Conservation (phyloP, 352 stramenopile species). For the Phytophthora multivora region DNA sequence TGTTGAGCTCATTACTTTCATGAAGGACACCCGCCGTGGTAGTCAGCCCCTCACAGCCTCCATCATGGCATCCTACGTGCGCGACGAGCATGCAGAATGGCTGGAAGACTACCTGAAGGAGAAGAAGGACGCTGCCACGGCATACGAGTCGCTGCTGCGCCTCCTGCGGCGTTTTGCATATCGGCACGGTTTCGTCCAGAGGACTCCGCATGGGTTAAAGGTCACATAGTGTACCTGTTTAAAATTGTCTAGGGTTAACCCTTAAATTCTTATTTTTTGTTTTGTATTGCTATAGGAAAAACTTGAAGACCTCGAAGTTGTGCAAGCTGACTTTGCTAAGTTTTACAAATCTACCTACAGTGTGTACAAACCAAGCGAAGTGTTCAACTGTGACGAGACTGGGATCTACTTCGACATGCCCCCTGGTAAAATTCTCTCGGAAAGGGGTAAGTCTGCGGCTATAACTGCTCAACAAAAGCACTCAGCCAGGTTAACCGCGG, state of each 20-base stretch:
- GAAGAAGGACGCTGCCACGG: slow-evolving; percentile 3
- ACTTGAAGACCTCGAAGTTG: neutral
- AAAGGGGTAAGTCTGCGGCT: slow-evolving; percentile 5
- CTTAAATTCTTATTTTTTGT: neutral
- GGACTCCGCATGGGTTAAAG: slow-evolving; percentile 6
- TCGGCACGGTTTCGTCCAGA: slow-evolving; percentile 16
- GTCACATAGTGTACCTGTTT: neutral
- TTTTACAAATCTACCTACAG: slow-evolving; percentile 5
- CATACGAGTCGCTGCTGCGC: slow-evolving; percentile 3
- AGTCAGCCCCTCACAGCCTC: neutral
- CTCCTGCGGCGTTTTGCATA: slow-evolving; percentile 14
- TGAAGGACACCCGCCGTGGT: slow-evolving; percentile 9
- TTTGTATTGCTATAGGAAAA: slow-evolving; percentile 15
- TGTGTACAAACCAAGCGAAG: neutral
- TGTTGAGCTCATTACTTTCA: slow-evolving; percentile 6
- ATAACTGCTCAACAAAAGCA: slow-evolving; percentile 21
- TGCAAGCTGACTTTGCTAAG: slow-evolving; percentile 11
- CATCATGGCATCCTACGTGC: slow-evolving; percentile 2
- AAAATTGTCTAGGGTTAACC: neutral
- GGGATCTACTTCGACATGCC: slow-evolving; percentile 12
- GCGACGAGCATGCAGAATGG: neutral
- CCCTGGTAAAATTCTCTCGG: neutral
- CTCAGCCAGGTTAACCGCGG: slow-evolving; percentile 11
- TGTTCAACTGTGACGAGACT: slow-evolving; percentile 11
- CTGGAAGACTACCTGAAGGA: neutral